Evolutionary conservation across 1,284 basidiomycete species (phyloP).

Genomic region (Ustilago xerochloae): DNA sequence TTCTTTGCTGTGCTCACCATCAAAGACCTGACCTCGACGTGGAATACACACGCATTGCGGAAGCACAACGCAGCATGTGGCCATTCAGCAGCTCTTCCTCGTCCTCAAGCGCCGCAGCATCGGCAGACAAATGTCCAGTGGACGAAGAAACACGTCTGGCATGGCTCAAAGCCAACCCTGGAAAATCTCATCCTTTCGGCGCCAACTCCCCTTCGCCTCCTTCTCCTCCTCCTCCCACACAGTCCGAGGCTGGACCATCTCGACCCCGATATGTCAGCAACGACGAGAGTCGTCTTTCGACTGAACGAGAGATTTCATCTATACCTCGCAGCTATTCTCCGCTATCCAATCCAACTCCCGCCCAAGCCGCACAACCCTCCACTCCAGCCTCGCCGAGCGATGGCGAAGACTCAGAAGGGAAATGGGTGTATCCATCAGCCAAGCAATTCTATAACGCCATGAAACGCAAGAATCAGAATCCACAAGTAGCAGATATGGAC

Average conservation of each 20-base stretch:
- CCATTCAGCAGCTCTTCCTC: conserved; percentile 26
- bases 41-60: background rate
- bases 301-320: conserved; percentile 83
- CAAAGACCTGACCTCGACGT: background rate
- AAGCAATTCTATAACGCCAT: conserved; percentile 96
- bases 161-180: conserved; percentile 68
- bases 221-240: background rate
- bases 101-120: conserved; percentile 2
- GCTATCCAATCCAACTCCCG: conserved; percentile 18
- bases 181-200: conserved; percentile 28
- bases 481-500: conserved; percentile 83
- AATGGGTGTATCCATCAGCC: conserved; percentile 99
- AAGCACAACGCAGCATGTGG: conserved; percentile 25
- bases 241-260: conserved; percentile 15
- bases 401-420: conserved; percentile 64
- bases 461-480: conserved; percentile 81
- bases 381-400: conserved; percentile 15
- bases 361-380: conserved; percentile 10
- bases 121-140: conserved; percentile 76
- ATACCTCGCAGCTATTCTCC: conserved; percentile 76
- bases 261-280: conserved; percentile 17
- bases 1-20: background rate
- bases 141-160: conserved; percentile 72
- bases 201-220: conserved; percentile 7
- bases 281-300: conserved; percentile 69